phyloP scores from a whole-genome alignment of 2,329 filamentous ascomycete species.

The Ascochyta viciae-villosae region DNA sequence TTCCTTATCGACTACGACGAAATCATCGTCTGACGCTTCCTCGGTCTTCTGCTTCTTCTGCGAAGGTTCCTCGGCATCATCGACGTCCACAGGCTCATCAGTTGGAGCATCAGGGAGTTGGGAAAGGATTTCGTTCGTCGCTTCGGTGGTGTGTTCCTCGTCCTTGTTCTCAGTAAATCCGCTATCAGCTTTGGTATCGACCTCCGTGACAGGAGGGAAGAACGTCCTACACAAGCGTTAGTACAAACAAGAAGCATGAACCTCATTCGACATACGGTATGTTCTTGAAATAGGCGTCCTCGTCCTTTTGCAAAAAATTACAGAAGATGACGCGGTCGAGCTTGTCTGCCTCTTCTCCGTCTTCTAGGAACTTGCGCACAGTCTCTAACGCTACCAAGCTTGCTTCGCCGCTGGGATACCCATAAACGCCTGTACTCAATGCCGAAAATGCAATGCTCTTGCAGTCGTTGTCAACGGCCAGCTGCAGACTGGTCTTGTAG shows the following conservation, averaged over 20 bases:
- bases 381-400: conserved; percentile 73
- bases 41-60: conserved; percentile 57
- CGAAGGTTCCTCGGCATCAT: conserved; percentile 47
- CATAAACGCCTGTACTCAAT: conserved; percentile 89
- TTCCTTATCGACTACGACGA: conserved; percentile 41
- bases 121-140: conserved; percentile 50
- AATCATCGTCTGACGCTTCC: conserved; percentile 38
- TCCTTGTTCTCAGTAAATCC: conserved; percentile 24
- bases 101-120: conserved; percentile 59
- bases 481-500: conserved; percentile 73
- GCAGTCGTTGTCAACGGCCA: conserved; percentile 73
- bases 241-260: background rate
- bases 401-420: conserved; percentile 78
- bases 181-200: background rate
- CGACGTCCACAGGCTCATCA: conserved; percentile 53
- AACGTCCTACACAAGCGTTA: conserved; percentile 33
- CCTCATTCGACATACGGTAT: conserved; percentile 71
- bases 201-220: conserved; percentile 40
- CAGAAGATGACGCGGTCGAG: conserved; percentile 84
- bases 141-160: conserved; percentile 39
- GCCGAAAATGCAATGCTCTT: conserved; percentile 81
- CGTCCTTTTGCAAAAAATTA: conserved; percentile 80
- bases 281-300: conserved; percentile 70
- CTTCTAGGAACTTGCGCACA: conserved; percentile 62
- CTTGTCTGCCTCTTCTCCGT: conserved; percentile 53